Evolutionary conservation across 148 eudicot genomes (phyloP).

Genomic region (Rhododendron griersonianum): DNA sequence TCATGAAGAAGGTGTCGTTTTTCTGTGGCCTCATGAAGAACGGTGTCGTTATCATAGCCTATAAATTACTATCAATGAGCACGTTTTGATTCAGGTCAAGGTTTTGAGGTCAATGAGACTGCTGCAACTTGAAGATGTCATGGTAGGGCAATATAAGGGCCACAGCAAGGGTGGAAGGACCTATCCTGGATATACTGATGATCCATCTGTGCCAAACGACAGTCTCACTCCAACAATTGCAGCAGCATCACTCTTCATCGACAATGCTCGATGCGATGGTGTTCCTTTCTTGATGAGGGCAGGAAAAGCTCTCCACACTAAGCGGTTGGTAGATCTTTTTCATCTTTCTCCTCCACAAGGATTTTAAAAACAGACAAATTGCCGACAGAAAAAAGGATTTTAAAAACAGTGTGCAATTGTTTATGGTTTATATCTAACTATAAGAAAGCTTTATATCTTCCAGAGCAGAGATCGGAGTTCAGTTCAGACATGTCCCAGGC

Average conservation of each 20-base stretch:
- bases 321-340: slow-evolving; percentile 27
- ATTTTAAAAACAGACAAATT: neutral
- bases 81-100: slow-evolving; percentile 51
- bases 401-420: neutral
- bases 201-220: slow-evolving; percentile 62
- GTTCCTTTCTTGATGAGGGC: slow-evolving; percentile 93
- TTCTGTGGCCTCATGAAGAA: neutral
- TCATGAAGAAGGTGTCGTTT: neutral
- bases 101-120: slow-evolving; percentile 78
- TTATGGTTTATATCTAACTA: neutral
- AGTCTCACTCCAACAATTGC: slow-evolving; percentile 78
- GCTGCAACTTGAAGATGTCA: slow-evolving; percentile 52
- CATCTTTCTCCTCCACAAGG: neutral
- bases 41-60: neutral
- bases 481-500: slow-evolving; percentile 89
- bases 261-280: slow-evolving; percentile 96
- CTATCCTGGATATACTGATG: slow-evolving; percentile 64
- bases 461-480: slow-evolving; percentile 89
- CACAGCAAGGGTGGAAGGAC: slow-evolving; percentile 53
- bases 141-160: slow-evolving; percentile 81
- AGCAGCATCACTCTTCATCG: slow-evolving; percentile 80
- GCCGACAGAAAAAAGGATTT: neutral
- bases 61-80: neutral
- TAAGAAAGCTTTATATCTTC: neutral
- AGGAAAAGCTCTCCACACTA: slow-evolving; percentile 76